Base-by-base conservation (phyloP, 768 basidiomycete species). In the Boletus huronensis region DNA sequence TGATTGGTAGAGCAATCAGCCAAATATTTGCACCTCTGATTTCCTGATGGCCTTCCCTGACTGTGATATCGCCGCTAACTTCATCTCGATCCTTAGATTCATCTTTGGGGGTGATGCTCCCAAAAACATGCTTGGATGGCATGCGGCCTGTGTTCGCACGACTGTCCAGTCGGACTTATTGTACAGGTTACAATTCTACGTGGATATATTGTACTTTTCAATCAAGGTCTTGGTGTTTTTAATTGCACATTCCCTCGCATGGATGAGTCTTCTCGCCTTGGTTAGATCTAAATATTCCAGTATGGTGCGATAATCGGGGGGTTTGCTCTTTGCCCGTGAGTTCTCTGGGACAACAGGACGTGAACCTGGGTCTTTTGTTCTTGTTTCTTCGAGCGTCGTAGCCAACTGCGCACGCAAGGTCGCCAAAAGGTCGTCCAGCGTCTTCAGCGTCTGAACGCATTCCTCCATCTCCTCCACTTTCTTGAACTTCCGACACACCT, bases 401-500 rank as follows among this genome's bases (percentile, higher is more conserved):
- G 52, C 48, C 49, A 70, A 72, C 57, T 82, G 76, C 8, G 68
- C 65, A 3, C 90, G 83, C 31, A 87, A 72, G n/a, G 75, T 71
- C 8, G 73, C 72, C 32, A 91, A 71, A 34, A 84, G 72, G 48
- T 78, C 80, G 63, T 93, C 90, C 25, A 91, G 73, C 3, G 77
- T 80, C 6, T 66, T 70, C 28, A 93, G 70, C 19, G 80, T 81
- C 3, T 78, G 66, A 16, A 88, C 72, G 52, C 71, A 78, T 40
- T 87, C 87, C 19, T 81, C 80, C 49, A 90, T 73, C 58, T 90
- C 87, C 55, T 91, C 88, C 50, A 79, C 71, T 44, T 78, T 77
- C 55, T 80, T 83, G 75, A 88, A 90, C 32, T 72, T 72, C 16
- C 78, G 80, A 66, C 88, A 91, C 14, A 87, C 90, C 66, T 93